Base-by-base conservation (phyloP, 2,329 filamentous ascomycete species). In the Mycosphaerelloides madeirae region DNA sequence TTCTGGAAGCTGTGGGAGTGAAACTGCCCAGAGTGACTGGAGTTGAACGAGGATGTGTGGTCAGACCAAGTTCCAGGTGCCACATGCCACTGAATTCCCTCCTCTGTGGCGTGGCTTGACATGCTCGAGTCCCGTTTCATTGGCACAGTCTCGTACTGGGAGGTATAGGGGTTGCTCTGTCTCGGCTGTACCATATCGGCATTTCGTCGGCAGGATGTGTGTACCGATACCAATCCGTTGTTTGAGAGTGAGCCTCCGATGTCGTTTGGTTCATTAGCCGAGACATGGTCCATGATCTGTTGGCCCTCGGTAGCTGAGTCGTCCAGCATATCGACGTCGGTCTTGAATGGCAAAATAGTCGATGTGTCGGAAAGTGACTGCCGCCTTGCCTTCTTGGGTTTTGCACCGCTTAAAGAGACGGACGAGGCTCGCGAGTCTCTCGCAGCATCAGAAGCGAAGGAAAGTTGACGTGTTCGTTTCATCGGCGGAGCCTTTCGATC, bases 381-480 rank as follows among this genome's bases (percentile, higher is more conserved):
- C 31, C 41, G 38, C 25, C 43, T 31, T 16, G 39, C 29, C 15
- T 46, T 46, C 42, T 53, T 53, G 12, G 32, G 9, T 40, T 43
- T 37, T 11, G 29, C 45, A 38, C 47, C 42, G 39, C 38, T 38
- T 13, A 22, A 40, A 20, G 39, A 41, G 22, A 20, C 32, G 6
- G 51, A 54, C 6, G 52, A 55, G 14, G 40, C 43, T n/a, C 47
- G 45, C 14, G 43, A 47, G 5, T 40, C 40, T 11, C 25, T 29
- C 3, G 41, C 48, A 20, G 36, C 15, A 7, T 33, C 40, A 3
- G 46, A 52, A 33, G 41, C 42, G 16, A 39, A 25, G 13, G 46
- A 49, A 2, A 33, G 22, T n/a, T 25, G 25, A 15, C 42, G 39
- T 12, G 40, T 19, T 18, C 51, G 41, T 44, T 54, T 53, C 20